Evolutionary conservation across 805 yeast genomes (phyloP).

Genomic region (Groenewaldozyma salmanticensis): DNA sequence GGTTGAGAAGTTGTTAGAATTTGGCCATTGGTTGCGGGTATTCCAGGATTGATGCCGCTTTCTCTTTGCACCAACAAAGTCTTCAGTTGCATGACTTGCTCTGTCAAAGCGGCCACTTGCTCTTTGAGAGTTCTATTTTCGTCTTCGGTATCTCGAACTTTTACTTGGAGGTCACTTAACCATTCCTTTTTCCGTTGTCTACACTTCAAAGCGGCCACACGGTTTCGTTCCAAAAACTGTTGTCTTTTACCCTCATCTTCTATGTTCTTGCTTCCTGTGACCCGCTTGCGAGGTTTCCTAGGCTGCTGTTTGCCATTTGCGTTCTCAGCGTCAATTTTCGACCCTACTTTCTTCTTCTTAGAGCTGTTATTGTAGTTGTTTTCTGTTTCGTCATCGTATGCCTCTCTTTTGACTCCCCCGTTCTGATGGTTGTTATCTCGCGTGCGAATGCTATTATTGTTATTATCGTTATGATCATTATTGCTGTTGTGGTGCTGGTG

Average conservation of each 20-base stretch:
- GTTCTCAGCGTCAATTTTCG: background rate
- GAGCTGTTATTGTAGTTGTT: background rate
- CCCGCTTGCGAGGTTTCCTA: constrained; percentile 2
- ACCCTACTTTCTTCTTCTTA: background rate
- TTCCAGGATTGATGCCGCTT: too few relatives aligned
- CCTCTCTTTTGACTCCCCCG: constrained; percentile 8
- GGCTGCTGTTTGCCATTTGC: background rate
- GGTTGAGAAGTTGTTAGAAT: too few relatives aligned
- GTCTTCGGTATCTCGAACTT: constrained; percentile 55
- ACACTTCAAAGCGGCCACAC: constrained; percentile 93
- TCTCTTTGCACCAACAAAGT: too few relatives aligned
- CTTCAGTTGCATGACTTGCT: constrained; percentile 46
- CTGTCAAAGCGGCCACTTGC: constrained; percentile 49
- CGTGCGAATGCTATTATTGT: background rate
- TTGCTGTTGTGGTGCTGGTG: constrained; percentile 10
- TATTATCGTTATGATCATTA: background rate
- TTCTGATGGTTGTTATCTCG: background rate
- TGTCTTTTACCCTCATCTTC: constrained; percentile 68
- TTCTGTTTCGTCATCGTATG: constrained; percentile 3
- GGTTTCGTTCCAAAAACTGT: constrained; percentile 75
- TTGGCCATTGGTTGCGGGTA: too few relatives aligned
- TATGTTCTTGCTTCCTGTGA: constrained; percentile 21
- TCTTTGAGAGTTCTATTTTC: constrained; percentile 59
- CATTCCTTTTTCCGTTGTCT: constrained; percentile 89
- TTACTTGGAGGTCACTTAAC: constrained; percentile 72